Evolutionary conservation across 164 flowering plant genomes (phyloP), one percentile per base, ranked within the genome.

Genomic region (Dillenia turbinata): DNA sequence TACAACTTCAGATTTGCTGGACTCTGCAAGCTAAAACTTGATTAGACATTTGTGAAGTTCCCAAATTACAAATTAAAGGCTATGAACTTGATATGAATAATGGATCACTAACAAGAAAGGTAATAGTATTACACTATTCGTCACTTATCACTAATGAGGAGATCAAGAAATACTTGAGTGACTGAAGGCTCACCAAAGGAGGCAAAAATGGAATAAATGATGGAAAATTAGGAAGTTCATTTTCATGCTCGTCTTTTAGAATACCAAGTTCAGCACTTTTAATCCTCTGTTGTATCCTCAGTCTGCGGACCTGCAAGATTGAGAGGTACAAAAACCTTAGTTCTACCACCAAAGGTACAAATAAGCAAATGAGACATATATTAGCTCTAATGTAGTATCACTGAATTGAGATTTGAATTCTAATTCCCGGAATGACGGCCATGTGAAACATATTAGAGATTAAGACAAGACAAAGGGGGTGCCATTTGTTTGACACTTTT

Each of bases 141-240:
- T 33, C 40, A 33, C 40, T 6, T 33, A 33, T 33, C 40, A 33
- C 40, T 33, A 33, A 6, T 33, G 40, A 33, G 40, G 40, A 33
- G 40, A 33, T 9, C 52, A 51, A 33, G n/a, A 61, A 68, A 33
- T 33, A 33, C 40, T 33, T 4, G 40, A 5, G 40, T 33, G 40
- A 0, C 40, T 33, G 40, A 33, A 67, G 54, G 40, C 79, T 78
- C 64, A 93, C 98, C 89, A 94, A 59, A 59, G 92, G 97, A 71
- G 98, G 98, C 78, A 94, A 84, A 76, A 94, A 94, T 0, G 98
- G 98, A 58, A 94, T 94, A 72, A 85, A 94, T 10, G 98, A 94
- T 58, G 98, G 98, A 56, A 94, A 89, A 70, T 80, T 68, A 45
- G 97, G 97, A 63, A 94, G 84, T 63, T 94, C 97, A 71, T 73